Evolutionary conservation across 306 rosid genomes (phyloP), one percentile per base, ranked within the genome.

Genomic region (Prunus mume): DNA sequence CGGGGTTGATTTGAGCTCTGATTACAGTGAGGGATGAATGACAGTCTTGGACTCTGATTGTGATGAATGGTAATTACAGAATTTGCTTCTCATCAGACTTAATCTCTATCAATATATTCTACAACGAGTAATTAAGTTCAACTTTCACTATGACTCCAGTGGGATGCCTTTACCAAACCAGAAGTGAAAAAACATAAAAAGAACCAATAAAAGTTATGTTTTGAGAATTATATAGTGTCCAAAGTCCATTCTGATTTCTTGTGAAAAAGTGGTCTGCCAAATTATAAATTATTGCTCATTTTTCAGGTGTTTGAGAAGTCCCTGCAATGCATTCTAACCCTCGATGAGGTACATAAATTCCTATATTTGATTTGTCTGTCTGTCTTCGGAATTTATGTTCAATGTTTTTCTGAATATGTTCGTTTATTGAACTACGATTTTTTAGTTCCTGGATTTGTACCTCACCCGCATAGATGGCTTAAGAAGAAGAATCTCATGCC

Each of bases 401-500:
- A 41, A 46, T 57, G 12, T 17, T 28, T 34, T 32, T 56, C 9
- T 83, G 64, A 66, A 30, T 49, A 49, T 2, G 14, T 72, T 55
- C 65, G n/a, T 76, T 85, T 54, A 17, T 43, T 84, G 43, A 43
- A 54, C 38, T 41, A 52, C 52, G 63, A 78, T 81, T 74, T 74
- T 83, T 83, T 89, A 91, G 98, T 90, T 90, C 81, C 85, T 86
- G 86, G 97, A 92, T 80, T 83, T 95, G 83, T 92, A 87, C 84
- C 92, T 92, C 75, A 95, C 97, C 46, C 92, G 97, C 71, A 81
- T 86, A 69, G 99, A 95, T 84, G 89, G 99, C 80, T 83, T 95
- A 85, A 90, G 99, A 84, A 88, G 98, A 79, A 92, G 93, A 86
- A 82, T 94, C 76, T 66, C 87, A 72, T 79, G 73, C 69, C 46